Conservation (phyloP, 2,329 filamentous ascomycete genomes). For the Aureobasidium sp. region DNA sequence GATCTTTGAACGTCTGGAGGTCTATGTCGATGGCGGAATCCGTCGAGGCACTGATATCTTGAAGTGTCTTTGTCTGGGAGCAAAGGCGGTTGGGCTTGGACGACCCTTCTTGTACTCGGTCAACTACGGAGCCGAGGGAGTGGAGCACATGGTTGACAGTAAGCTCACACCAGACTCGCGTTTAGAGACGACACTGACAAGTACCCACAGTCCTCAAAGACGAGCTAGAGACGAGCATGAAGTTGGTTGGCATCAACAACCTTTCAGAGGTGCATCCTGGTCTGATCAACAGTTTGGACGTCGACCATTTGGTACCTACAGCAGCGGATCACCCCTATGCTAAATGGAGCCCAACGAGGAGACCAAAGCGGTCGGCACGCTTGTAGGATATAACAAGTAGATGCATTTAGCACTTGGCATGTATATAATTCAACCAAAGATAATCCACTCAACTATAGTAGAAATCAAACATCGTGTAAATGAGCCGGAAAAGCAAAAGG, state of each 20-base stretch:
- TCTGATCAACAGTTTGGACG: constrained; percentile 49
- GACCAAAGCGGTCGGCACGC: not conserved
- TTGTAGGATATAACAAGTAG: constrained; percentile 7
- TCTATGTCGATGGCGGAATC: constrained; percentile 60
- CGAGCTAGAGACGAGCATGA: constrained; percentile 59
- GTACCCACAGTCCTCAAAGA: constrained; percentile 36
- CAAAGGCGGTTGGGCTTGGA: constrained; percentile 56
- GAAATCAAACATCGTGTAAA: not conserved
- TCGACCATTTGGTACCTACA: constrained; percentile 44
- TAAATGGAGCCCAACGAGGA: constrained; percentile 5
- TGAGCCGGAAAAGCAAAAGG: not conserved
- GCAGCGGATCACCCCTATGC: constrained; percentile 16
- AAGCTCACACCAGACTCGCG: not conserved
- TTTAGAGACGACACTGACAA: not conserved
- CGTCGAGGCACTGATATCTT: constrained; percentile 60
- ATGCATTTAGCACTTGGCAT: constrained; percentile 1
- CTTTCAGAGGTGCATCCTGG: constrained; percentile 56
- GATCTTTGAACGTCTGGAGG: constrained; percentile 54
- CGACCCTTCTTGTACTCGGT: constrained; percentile 54
- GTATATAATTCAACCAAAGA: constrained; percentile 5
- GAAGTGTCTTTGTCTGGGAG: constrained; percentile 60
- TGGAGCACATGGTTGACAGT: constrained; percentile 32
- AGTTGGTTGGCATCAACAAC: constrained; percentile 56
- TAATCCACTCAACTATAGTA: constrained; percentile 1
- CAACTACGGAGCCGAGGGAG: constrained; percentile 52